Base-by-base conservation (phyloP, 2,329 filamentous ascomycete species). In the Apiospora arundinis region DNA sequence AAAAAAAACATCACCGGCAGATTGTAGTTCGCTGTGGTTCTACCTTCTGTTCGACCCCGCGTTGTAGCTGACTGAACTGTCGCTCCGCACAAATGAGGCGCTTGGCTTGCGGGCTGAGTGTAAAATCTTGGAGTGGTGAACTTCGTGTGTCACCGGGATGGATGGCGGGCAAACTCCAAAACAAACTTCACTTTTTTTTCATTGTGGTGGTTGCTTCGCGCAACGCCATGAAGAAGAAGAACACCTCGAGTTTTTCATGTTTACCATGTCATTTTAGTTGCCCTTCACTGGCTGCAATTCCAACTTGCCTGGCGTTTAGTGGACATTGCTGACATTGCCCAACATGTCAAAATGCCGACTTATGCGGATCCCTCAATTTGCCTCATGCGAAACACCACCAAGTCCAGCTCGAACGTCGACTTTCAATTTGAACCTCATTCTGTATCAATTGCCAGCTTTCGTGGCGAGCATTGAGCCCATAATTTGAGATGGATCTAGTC, bases 91-190 rank as follows among this genome's bases (percentile, higher is more conserved):
- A 63, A 63, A 63, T 63, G 56, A 63, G 56, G 56, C 56, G 56
- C 56, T 63, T 63, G 56, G 56, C 56, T 40, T 63, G 56, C 56
- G 32, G 56, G 56, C 21, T n/a, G 32, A 63, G 32, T 63, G 56
- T 63, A 0, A 63, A 63, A 11, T 63, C 23, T 63, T 63, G 56
- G 56, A 63, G 56, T 63, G 56, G 56, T 63, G 11, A 32, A 63
- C 56, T 63, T 63, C 56, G 56, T 63, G 56, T 63, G 32, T 18
- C n/a, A 63, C 32, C 56, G 56, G 56, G 56, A 14, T 23, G 56
- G 56, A 63, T 40, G 56, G 56, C 32, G 56, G 56, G 56, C 32
- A 63, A 63, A 63, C 56, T 63, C 56, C 56, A 63, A 11, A 12
- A 40, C 18, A n/a, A n/a, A n/a, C 4, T 18, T 52, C 28, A 37